Percentiles rank a stretch among this genome's conserved stretches.
Evolutionary conservation across 495 filamentous ascomycete genomes (phyloP).

Genomic region (Penicillium canariense): DNA sequence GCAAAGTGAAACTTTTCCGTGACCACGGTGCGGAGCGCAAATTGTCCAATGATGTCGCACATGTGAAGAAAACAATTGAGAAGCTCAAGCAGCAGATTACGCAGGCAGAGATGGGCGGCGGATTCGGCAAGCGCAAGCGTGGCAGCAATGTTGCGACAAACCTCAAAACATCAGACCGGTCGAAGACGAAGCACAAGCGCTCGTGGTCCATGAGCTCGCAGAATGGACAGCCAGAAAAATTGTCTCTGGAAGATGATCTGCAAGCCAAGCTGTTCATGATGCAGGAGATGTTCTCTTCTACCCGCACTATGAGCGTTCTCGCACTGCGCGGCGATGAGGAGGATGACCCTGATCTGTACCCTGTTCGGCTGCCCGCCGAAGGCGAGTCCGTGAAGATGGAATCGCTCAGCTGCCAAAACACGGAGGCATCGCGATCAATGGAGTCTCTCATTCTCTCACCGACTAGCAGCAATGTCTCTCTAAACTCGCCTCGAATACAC

Average conservation of each 20-base stretch:
- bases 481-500: conserved; percentile 40
- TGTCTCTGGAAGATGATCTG: conserved; percentile 81
- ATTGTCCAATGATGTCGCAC: conserved; percentile 82
- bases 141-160: conserved; percentile 52
- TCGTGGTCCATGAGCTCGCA: conserved; percentile 96
- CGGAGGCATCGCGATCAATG: conserved; percentile 56
- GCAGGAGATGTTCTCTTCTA: conserved; percentile 96
- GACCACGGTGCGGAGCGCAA: conserved; percentile 95
- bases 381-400: conserved; percentile 59
- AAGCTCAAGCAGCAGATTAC: conserved; percentile 85
- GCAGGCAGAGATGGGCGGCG: conserved; percentile 84
- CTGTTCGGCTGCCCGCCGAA: conserved; percentile 73
- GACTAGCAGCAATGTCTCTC: conserved; percentile 49
- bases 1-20: conserved; percentile 91
- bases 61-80: conserved; percentile 89
- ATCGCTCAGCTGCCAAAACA: conserved; percentile 46
- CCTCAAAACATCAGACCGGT: conserved; percentile 46
- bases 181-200: conserved; percentile 87
- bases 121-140: conserved; percentile 85
- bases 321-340: conserved; percentile 77
- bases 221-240: conserved; percentile 60
- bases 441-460: conserved; percentile 62
- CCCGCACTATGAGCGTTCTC: conserved; percentile 77
- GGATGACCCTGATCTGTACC: conserved; percentile 87
- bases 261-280: conserved; percentile 78